Percentiles rank a stretch among this genome's conserved stretches.
phyloP scores from a whole-genome alignment of 352 stramenopile genomes.

The Pythium aquatile region DNA sequence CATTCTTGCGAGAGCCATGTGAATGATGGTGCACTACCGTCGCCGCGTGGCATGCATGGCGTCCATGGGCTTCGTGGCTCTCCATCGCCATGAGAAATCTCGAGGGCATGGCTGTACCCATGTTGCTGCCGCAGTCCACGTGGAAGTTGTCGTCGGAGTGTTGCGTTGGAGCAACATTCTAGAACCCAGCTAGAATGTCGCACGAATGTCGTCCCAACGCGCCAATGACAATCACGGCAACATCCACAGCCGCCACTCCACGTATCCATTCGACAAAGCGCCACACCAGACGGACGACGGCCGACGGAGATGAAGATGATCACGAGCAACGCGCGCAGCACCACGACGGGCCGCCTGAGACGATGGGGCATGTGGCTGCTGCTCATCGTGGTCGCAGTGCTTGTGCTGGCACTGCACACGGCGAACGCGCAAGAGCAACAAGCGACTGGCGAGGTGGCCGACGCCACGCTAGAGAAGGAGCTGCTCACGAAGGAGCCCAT shows the following conservation, averaged over 20 bases:
- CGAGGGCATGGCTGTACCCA: conserved; percentile 15
- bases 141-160: conserved; percentile 20
- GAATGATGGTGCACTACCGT: neutral
- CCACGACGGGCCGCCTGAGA: neutral
- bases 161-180: conserved; percentile 14
- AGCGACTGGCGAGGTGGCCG: conserved; percentile 8
- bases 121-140: conserved; percentile 20
- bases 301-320: conserved; percentile 1
- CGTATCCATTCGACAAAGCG: conserved; percentile 31
- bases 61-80: neutral
- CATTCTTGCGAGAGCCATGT: neutral
- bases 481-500: conserved; percentile 5
- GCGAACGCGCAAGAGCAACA: conserved; percentile 14
- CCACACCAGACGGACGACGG: conserved; percentile 11
- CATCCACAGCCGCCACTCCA: conserved; percentile 13
- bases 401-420: conserved; percentile 8
- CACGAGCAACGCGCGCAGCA: neutral
- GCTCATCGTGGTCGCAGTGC: conserved; percentile 5
- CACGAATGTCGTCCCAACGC: conserved; percentile 19
- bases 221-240: neutral
- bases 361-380: conserved; percentile 12
- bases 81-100: conserved; percentile 13
- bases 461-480: neutral
- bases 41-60: neutral
- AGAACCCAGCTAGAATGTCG: conserved; percentile 12